Evolutionary conservation across 192 early-diverging fungal genomes (phyloP).

Genomic region (Umbelopsis isabellina): DNA sequence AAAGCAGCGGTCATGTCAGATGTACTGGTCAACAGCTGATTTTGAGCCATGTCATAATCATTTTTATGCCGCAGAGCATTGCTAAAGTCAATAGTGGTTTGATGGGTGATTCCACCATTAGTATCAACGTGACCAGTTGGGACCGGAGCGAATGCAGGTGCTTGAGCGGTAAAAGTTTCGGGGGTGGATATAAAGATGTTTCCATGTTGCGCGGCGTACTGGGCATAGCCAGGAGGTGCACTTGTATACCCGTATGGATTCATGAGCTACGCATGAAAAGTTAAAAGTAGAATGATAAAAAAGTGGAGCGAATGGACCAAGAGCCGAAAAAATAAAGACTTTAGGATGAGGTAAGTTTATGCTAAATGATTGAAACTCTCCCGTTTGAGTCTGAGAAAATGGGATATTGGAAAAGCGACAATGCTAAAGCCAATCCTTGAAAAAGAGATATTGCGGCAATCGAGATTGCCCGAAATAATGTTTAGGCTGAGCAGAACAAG

Average conservation of each 20-base stretch:
- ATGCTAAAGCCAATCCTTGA: too few relatives aligned
- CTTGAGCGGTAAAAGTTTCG: constrained; percentile 5
- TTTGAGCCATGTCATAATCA: neutral
- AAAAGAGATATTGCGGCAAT: too few relatives aligned
- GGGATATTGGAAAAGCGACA: too few relatives aligned
- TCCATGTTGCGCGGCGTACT: neutral
- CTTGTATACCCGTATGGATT: constrained; percentile 9
- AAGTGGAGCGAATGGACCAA: neutral
- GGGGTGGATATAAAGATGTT: neutral
- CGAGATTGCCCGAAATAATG: too few relatives aligned
- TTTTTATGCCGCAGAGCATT: neutral
- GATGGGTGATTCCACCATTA: neutral
- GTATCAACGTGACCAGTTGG: neutral
- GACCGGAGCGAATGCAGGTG: neutral
- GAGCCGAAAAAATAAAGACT: neutral
- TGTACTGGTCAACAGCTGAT: neutral
- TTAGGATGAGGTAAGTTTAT: neutral
- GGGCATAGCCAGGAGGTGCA: neutral
- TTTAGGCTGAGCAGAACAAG: too few relatives aligned
- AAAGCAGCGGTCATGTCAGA: constrained; percentile 12
- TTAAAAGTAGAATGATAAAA: neutral
- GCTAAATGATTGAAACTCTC: too few relatives aligned
- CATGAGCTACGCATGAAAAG: constrained; percentile 9
- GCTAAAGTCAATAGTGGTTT: neutral
- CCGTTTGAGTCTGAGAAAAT: too few relatives aligned